Percentiles rank a stretch among this genome's conserved stretches.
Evolutionary conservation across 2,329 filamentous ascomycete genomes (phyloP).

Genomic region (Alternaria sp.): DNA sequence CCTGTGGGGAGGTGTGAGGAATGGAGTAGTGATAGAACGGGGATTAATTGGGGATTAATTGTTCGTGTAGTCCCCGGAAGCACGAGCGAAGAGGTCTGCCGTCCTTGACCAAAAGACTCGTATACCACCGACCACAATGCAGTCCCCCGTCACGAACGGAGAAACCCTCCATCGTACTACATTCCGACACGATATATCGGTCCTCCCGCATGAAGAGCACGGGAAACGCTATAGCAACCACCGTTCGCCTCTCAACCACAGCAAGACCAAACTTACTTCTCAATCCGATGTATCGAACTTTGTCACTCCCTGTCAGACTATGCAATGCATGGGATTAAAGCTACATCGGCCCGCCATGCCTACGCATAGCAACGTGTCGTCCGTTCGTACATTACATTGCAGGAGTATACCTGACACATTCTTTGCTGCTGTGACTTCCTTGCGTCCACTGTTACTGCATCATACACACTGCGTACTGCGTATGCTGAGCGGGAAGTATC

Average conservation of each 20-base stretch:
- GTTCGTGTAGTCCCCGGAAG: not conserved
- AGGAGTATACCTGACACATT: not conserved
- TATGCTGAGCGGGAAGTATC: conserved; percentile 15
- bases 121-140: not conserved
- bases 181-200: not conserved
- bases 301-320: not conserved
- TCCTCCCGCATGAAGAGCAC: not conserved
- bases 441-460: not conserved
- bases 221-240: not conserved
- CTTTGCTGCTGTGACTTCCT: not conserved
- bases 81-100: not conserved
- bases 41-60: not conserved
- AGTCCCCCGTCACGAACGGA: not conserved
- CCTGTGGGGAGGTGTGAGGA: not conserved
- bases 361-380: not conserved
- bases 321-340: not conserved
- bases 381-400: not conserved
- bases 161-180: not conserved
- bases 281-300: not conserved
- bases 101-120: not conserved
- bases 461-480: not conserved
- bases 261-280: not conserved
- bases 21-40: not conserved
- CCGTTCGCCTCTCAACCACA: not conserved
- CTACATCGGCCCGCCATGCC: conserved; percentile 8